Evolutionary conservation across 192 early-diverging fungal genomes (phyloP), one percentile per base, ranked within the genome.

Genomic region (Backusella circina): DNA sequence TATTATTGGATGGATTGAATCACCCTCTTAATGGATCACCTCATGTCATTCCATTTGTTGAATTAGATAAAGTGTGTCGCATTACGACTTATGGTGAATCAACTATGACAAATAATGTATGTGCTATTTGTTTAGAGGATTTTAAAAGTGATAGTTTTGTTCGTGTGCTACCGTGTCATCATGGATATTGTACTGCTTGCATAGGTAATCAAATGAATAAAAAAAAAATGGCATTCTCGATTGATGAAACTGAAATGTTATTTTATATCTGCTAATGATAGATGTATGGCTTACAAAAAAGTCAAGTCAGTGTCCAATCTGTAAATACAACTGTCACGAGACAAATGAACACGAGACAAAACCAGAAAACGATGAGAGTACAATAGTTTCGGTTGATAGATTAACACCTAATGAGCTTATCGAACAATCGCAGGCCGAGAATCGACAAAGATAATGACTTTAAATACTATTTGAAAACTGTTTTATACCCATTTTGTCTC

Each of bases 41-140:
- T 15, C 67, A 68, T n/a, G 33, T 68, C 12, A 32, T 38, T 68
- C 32, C 37, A 16, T 35, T 71, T 9, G 67, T 76, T 7, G 76
- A 79, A 50, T 39, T 76, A 15, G 72, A 83, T 16, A 74, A 57
- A 36, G n/a, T 72, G 39, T 72, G 66, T 76, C 72, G 78, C 44
- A 23, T 83, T 2, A 21, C 70, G 9, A 47, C 28, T 8, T 73
- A 72, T 50, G 70, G 64, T 21, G 38, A 78, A 26, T 65, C 67
- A 13, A 73, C 41, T 1, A 36, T 73, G 8, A 76, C 47, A 18
- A 79, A 79, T 65, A 47, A 39, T 10, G 57, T 38, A 13, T 83
- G 82, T 51, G 37, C 71, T 10, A 83, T 83, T 44, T 83, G 82
- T 57, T 54, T 79, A 23, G 82, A 83, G 5, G 81, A 82, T n/a